A percentile compares a stretch with the other conserved stretches of the same genome.
phyloP scores from a whole-genome alignment of 2,329 filamentous ascomycete species.

The Sclerotinia minor region DNA sequence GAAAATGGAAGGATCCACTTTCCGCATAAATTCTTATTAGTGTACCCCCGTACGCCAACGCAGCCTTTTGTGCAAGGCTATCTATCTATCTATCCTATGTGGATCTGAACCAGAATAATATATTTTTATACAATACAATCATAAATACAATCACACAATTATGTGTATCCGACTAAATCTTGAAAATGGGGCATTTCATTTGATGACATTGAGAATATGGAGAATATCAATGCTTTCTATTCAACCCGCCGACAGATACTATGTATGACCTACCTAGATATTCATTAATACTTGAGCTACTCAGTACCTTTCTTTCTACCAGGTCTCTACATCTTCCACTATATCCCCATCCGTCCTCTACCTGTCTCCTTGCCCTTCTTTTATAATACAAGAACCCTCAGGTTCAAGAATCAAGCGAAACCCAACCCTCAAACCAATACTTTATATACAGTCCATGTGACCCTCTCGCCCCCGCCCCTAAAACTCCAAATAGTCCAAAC shows the following conservation, averaged over 20 bases:
- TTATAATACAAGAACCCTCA: conserved; percentile 4
- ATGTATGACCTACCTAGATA: background rate
- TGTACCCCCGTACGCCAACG: background rate
- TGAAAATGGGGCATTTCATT: too few relatives aligned
- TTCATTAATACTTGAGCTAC: background rate
- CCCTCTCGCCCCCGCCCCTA: too few relatives aligned
- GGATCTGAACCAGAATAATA: too few relatives aligned
- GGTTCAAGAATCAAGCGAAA: background rate
- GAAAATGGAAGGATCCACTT: background rate
- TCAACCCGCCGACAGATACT: too few relatives aligned
- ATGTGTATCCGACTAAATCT: too few relatives aligned
- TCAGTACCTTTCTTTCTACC: background rate
- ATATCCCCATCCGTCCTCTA: too few relatives aligned
- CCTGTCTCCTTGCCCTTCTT: background rate
- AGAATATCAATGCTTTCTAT: too few relatives aligned
- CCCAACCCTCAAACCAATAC: background rate
- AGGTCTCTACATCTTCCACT: too few relatives aligned
- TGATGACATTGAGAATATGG: too few relatives aligned
- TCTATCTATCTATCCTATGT: background rate
- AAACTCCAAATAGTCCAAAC: background rate
- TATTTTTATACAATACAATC: too few relatives aligned
- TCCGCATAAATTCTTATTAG: conserved; percentile 3
- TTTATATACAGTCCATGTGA: background rate
- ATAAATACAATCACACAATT: too few relatives aligned
- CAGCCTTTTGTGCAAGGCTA: conserved; percentile 8